phyloP scores from a whole-genome alignment of 768 basidiomycete species.

The Tricholoma hemisulphureum region DNA sequence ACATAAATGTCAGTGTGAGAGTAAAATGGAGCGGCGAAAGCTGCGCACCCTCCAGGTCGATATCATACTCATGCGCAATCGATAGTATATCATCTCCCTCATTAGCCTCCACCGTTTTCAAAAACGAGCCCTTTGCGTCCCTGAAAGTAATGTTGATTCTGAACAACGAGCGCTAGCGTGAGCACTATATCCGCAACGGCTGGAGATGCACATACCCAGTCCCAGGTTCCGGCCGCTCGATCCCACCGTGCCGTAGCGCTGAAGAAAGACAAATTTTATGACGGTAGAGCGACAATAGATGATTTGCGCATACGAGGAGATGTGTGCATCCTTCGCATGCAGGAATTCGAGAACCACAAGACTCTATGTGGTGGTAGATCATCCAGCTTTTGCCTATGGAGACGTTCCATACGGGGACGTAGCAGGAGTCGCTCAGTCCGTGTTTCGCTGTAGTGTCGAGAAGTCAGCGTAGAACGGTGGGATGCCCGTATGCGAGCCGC shows the following conservation, averaged over 20 bases:
- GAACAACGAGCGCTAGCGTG: constrained; percentile 4
- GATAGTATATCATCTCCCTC: constrained; percentile 92
- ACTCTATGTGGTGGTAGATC: neutral
- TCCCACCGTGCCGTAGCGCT: constrained; percentile 45
- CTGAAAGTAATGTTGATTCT: constrained; percentile 91
- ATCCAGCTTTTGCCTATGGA: neutral
- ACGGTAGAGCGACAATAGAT: too few relatives aligned
- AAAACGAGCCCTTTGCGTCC: constrained; percentile 77
- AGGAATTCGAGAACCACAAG: neutral
- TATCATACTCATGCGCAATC: constrained; percentile 91
- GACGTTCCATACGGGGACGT: neutral
- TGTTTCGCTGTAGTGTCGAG: neutral
- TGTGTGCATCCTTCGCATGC: constrained; percentile 10
- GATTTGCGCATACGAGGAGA: constrained; percentile 16
- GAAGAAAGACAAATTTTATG: neutral
- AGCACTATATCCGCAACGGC: neutral
- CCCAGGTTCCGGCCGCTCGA: constrained; percentile 63
- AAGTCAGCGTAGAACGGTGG: too few relatives aligned
- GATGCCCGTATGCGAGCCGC: too few relatives aligned
- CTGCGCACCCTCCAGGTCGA: constrained; percentile 86
- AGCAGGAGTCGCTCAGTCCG: neutral
- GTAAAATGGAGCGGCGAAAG: neutral
- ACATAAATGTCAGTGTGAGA: neutral
- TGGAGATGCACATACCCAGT: constrained; percentile 51
- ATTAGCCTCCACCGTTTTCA: constrained; percentile 88